Conservation (phyloP, 805 yeast genomes). For the Kluyveromyces lactis region DNA sequence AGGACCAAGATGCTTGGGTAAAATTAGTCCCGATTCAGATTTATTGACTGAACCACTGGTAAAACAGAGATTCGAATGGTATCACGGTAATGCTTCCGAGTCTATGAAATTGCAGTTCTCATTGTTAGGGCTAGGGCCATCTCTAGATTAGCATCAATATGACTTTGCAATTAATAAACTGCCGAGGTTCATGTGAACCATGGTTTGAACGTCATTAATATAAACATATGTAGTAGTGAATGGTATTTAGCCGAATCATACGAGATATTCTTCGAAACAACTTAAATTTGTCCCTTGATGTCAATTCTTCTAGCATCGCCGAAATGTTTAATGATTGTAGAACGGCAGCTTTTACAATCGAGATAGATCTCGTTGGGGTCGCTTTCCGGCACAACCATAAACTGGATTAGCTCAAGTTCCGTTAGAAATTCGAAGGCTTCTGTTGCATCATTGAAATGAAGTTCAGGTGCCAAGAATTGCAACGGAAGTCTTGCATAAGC, state of each 20-base stretch:
- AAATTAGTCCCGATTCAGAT: conserved; percentile 27
- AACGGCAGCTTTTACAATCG: conserved; percentile 29
- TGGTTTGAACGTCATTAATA: no score
- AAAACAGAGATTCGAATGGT: conserved; percentile 50
- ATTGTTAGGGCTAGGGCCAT: conserved; percentile 66
- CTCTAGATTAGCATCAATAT: conserved; percentile 37
- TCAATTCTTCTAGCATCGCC: conserved; percentile 53
- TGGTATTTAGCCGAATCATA: no score
- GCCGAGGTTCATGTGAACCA: no score
- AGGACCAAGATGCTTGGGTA: conserved; percentile 64
- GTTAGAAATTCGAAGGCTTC: conserved; percentile 38
- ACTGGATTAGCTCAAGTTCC: conserved; percentile 31
- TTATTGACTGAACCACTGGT: conserved; percentile 47
- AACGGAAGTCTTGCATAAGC: conserved; percentile 44
- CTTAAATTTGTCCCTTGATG: conserved; percentile 77
- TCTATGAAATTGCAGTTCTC: conserved; percentile 58
- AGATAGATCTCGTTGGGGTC: conserved; percentile 25
- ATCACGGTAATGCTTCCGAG: conserved; percentile 56
- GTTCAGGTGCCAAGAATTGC: conserved; percentile 31
- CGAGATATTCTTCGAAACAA: neutral
- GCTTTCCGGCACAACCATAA: conserved; percentile 22
- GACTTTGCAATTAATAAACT: conserved; percentile 5
- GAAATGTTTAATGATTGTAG: conserved; percentile 31
- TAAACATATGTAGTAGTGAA: no score
- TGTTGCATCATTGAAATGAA: conserved; percentile 33